Conservation (phyloP, 108 stramenopile genomes). For the Stephanodiscus minutulus region DNA sequence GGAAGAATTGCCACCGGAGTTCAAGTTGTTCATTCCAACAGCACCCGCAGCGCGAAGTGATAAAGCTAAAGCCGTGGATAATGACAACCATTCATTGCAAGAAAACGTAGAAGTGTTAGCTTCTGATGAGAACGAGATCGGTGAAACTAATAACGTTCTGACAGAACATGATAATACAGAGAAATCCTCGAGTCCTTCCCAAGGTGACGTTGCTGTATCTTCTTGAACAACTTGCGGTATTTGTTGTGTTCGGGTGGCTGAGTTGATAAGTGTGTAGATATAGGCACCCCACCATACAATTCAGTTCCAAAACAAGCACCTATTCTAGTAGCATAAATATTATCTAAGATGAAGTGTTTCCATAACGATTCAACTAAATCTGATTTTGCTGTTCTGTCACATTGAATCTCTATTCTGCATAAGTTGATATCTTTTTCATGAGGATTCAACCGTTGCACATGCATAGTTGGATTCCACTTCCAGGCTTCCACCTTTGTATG, state of each 20-base stretch:
- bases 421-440: background rate
- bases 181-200: background rate
- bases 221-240: conserved; percentile 12
- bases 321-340: too few relatives aligned
- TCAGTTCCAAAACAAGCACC: background rate
- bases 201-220: conserved; percentile 10
- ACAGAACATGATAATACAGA: background rate
- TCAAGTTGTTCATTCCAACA: conserved; percentile 60
- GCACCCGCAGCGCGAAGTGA: conserved; percentile 4
- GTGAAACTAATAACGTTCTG: background rate
- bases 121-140: conserved; percentile 4
- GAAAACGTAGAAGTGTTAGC: background rate
- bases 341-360: background rate
- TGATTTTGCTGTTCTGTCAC: background rate
- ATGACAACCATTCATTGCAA: background rate
- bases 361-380: too few relatives aligned
- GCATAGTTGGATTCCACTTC: background rate
- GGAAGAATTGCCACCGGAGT: conserved; percentile 92
- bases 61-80: background rate
- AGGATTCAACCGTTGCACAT: background rate
- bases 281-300: background rate
- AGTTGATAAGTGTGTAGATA: too few relatives aligned
- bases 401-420: background rate
- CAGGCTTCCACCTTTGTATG: too few relatives aligned
- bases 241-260: too few relatives aligned